Evolutionary conservation across 2,329 filamentous ascomycete species (phyloP), one percentile per base, ranked within the genome.

Genomic region (Hypoxylon sp.): DNA sequence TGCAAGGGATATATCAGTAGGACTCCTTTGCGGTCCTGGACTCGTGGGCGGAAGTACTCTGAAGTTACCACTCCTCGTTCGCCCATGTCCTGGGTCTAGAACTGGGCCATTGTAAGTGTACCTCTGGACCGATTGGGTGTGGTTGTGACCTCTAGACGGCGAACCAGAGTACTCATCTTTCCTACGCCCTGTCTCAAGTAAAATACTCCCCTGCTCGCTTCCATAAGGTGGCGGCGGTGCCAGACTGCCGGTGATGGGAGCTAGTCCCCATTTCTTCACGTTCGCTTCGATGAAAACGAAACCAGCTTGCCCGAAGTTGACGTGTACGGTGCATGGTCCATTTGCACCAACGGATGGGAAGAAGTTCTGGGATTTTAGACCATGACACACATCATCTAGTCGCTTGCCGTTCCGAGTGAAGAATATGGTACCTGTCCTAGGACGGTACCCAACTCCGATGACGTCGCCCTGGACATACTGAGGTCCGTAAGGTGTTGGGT

Each of bases 231-330:
- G 96, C 45, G 96, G 96, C 14, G 96, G 96, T 27, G 96, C 96
- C 64, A 99, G 85, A 74, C 93, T 97, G 63, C 96, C 96, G 1
- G 93, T 97, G 87, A 96, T 96, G 4, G 96, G 96, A 50, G 96
- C 96, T 59, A 99, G 83, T 1, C 96, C 96, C 96, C 96, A 99
- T 84, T 98, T 99, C 88, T 99, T 99, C 65, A 99, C 96, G 75
- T 99, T 99, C 67, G 95, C 96, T 80, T 99, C 96, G 73, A 99
- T 98, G 76, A 98, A 99, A 51, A 99, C 96, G 76, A 98, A 99
- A 32, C 96, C 96, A 75, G 96, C 93, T 78, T 99, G 96, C 6
- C 96, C 96, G 78, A 99, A 96, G 78, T 99, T 99, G 76, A 98
- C 96, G 77, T 99, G 95, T 1, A 99, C 88, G 30, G 90, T 90